Conservation (phyloP, 2,329 filamentous ascomycete species). For the Colletotrichum truncatum region DNA sequence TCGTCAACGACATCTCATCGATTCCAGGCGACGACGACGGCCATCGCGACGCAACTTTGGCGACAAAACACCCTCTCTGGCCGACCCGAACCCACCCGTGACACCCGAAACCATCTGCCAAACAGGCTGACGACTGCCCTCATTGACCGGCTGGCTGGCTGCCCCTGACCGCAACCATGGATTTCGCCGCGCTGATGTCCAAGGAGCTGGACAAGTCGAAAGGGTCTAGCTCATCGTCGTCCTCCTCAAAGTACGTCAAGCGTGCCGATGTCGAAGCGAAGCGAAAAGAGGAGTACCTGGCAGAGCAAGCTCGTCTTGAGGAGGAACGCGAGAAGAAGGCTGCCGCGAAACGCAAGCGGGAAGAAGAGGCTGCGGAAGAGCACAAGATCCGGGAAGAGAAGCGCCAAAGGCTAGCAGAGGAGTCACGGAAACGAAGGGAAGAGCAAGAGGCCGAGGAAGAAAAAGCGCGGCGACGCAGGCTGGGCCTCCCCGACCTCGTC, state of each 20-base stretch:
- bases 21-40: background rate
- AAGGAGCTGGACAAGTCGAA: conserved; percentile 90
- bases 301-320: conserved; percentile 81
- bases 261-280: conserved; percentile 87
- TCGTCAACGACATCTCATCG: conserved; percentile 23
- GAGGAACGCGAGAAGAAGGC: conserved; percentile 74
- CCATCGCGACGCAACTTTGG: background rate
- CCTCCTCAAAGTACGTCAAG: conserved; percentile 80
- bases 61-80: background rate
- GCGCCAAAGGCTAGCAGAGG: conserved; percentile 80
- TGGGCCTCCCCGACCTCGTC: conserved; percentile 82
- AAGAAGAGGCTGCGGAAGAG: conserved; percentile 83
- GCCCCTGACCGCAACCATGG: conserved; percentile 67
- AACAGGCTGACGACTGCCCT: background rate
- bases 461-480: conserved; percentile 73
- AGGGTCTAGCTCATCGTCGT: conserved; percentile 37
- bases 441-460: conserved; percentile 81
- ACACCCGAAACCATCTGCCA: background rate
- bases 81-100: background rate
- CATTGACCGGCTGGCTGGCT: background rate
- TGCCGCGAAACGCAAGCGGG: conserved; percentile 84
- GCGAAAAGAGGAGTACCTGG: conserved; percentile 80
- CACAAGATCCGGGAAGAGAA: conserved; percentile 82
- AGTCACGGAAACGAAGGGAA: conserved; percentile 75
- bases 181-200: conserved; percentile 94